A percentile compares a stretch with the other conserved stretches of the same genome.
Conservation (phyloP, 2,329 filamentous ascomycete genomes). For the Calcarisporium arbuscula region DNA sequence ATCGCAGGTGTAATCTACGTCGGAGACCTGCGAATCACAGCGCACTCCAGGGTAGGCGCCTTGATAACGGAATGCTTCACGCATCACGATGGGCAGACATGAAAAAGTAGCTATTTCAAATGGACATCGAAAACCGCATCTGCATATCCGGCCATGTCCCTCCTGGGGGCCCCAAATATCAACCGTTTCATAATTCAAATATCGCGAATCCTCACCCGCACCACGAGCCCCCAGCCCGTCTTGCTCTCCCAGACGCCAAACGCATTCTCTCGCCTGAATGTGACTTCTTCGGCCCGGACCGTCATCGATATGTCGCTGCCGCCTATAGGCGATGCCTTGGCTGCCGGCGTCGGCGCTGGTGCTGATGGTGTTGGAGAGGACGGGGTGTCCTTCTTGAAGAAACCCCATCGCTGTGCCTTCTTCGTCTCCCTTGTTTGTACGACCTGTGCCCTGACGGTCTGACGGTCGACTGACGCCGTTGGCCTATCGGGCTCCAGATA, state of each 20-base stretch:
- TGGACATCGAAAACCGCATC: background rate
- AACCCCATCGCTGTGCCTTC: constrained; percentile 26
- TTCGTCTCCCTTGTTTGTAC: constrained; percentile 26
- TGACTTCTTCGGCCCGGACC: constrained; percentile 39
- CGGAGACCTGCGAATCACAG: too few species aligned
- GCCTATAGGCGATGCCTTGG: constrained; percentile 6
- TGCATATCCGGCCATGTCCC: background rate
- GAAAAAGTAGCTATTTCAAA: background rate
- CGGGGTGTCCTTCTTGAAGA: constrained; percentile 21
- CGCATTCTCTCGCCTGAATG: constrained; percentile 44
- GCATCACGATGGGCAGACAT: too few species aligned
- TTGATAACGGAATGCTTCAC: too few species aligned
- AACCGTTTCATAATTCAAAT: background rate
- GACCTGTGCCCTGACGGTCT: constrained; percentile 20
- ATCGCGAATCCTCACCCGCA: constrained; percentile 25
- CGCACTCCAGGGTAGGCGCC: too few species aligned
- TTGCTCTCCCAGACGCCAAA: constrained; percentile 46
- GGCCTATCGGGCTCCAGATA: constrained; percentile 32
- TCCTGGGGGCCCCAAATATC: background rate
- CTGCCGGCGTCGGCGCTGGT: background rate
- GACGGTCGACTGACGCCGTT: constrained; percentile 15
- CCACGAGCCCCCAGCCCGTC: constrained; percentile 43
- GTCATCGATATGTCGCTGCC: constrained; percentile 29
- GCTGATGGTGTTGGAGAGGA: constrained; percentile 6
- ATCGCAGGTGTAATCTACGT: too few species aligned